phyloP scores from a whole-genome alignment of 495 filamentous ascomycete genomes.

The Melanomma pulvis-pyrius region DNA sequence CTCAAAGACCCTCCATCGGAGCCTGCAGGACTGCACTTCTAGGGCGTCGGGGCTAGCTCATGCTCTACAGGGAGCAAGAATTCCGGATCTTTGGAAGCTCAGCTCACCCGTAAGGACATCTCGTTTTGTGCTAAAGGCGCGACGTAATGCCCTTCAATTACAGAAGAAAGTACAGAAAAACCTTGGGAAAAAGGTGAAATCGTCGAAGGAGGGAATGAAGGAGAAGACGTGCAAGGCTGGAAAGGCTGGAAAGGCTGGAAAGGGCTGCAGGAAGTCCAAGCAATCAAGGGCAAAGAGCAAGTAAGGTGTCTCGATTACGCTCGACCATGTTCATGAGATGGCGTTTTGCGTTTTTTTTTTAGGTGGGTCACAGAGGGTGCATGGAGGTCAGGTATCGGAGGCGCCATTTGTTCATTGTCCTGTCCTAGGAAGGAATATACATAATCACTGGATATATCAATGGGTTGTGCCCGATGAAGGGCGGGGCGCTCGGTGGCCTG shows the following conservation, averaged over 20 bases:
- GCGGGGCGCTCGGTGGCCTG: not conserved
- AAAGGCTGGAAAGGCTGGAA: not conserved
- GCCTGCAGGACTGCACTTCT: not conserved
- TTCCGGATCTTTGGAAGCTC: slow-evolving; percentile 1
- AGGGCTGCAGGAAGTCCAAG: no score
- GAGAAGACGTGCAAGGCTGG: not conserved
- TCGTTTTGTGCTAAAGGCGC: not conserved
- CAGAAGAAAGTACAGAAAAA: not conserved
- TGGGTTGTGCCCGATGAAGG: not conserved
- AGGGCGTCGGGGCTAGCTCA: not conserved
- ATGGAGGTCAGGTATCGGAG: slow-evolving; percentile 7
- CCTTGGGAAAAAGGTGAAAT: not conserved
- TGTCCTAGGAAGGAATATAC: not conserved
- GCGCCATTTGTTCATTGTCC: not conserved
- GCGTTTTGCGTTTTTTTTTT: slow-evolving; percentile 3
- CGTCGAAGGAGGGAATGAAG: not conserved
- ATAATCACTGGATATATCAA: not conserved
- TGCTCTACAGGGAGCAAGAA: not conserved
- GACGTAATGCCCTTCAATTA: slow-evolving; percentile 11
- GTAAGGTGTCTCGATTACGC: not conserved
- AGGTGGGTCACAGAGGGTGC: not conserved
- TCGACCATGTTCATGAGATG: slow-evolving; percentile 6
- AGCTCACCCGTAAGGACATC: slow-evolving; percentile 7
- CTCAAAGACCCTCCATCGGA: slow-evolving; percentile 2
- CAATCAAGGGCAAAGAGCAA: not conserved